Evolutionary conservation across 2,329 filamentous ascomycete species (phyloP).

Genomic region (Cryphonectria parasitica): DNA sequence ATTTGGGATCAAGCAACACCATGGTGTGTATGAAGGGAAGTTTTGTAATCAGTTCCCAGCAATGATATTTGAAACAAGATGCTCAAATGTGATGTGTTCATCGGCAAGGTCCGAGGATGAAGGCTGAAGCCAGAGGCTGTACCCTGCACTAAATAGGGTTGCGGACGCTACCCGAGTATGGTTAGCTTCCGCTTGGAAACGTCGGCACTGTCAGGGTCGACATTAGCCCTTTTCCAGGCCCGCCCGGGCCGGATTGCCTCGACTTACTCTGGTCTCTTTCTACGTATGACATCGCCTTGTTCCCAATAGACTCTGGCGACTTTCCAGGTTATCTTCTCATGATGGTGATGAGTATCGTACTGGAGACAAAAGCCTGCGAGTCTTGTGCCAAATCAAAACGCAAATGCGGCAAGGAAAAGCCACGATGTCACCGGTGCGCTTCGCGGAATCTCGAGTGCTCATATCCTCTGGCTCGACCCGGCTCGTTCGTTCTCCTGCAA

Average conservation of each 20-base stretch:
- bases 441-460: slow-evolving; percentile 18
- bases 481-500: slow-evolving; percentile 17
- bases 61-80: not conserved
- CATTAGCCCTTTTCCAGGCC: not conserved
- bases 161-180: slow-evolving; percentile 1
- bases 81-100: not conserved
- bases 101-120: no score
- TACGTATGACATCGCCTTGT: not conserved
- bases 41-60: not conserved
- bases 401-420: slow-evolving; percentile 24
- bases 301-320: no score
- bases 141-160: not conserved
- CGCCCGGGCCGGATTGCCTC: not conserved
- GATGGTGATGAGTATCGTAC: slow-evolving; percentile 12
- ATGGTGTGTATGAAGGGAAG: not conserved
- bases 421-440: slow-evolving; percentile 20
- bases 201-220: not conserved
- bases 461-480: slow-evolving; percentile 22
- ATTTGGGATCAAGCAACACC: not conserved
- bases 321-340: not conserved
- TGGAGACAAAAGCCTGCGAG: slow-evolving; percentile 23
- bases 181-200: not conserved
- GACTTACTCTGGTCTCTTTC: not conserved
- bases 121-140: not conserved
- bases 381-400: slow-evolving; percentile 22